Evolutionary conservation across 2,329 filamentous ascomycete genomes (phyloP), one percentile per base, ranked within the genome.

Genomic region (Dryadomyces sulphureus): DNA sequence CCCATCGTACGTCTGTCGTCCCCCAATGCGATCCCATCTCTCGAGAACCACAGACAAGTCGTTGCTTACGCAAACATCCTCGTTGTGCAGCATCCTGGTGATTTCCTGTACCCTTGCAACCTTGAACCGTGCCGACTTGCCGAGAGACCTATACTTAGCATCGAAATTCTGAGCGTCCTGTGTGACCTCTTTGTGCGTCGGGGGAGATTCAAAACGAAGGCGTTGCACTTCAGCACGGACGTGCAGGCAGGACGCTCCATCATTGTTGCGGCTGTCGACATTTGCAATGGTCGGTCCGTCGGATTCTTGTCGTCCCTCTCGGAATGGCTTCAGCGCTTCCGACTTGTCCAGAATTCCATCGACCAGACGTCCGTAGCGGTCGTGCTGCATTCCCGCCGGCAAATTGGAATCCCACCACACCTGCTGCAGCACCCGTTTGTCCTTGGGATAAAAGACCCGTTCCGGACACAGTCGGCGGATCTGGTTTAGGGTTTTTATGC

Each of bases 331-430:
- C 0, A 68, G 54, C 0, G 51, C 49, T 1, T 51, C 51, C 0
- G 64, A 66, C 20, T 61, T 58, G 0, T 24, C 32, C 0, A 60
- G 21, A 12, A 68, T 60, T 0, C 38, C 16, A 3, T 51, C 41
- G 0, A 61, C 60, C 0, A 64, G 48, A 6, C 53, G 51, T 5
- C 55, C 53, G 12, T 63, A 59, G 1, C 56, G 56, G 32, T 69
- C 65, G 25, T 63, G 61, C 27, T 70, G 67, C 9, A 64, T 57
- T 0, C 54, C 55, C 1, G 51, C 49, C 0, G 65, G 62, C 1
- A 65, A 45, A 2, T 48, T 1, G 0, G 47, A 1, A 35, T 60
- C 49, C 65, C 65, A 69, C 0, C 4, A 17, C 1, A 60, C 60
- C 0, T 50, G 61, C 32, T 67, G 65, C 48, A 65, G 59, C 0